Evolutionary conservation across 495 filamentous ascomycete genomes (phyloP), one percentile per base, ranked within the genome.

Genomic region (Penicillium lagena): DNA sequence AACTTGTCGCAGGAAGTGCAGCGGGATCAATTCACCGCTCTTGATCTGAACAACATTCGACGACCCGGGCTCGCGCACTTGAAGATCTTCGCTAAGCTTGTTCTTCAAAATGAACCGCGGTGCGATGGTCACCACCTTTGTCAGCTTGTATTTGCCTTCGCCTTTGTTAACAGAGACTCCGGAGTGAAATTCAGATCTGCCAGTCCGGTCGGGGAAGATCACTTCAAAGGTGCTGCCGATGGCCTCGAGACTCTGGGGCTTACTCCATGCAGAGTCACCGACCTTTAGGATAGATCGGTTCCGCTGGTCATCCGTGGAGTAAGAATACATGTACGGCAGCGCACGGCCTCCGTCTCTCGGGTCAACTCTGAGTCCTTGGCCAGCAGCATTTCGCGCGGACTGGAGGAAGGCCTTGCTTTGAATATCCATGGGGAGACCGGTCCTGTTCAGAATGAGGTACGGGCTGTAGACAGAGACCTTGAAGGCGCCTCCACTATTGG

Each of bases 191-290:
- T 97, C 91, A 3, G 82, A 78, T 44, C 84, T 82, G 27, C 76
- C 83, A 14, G 70, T 71, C 6, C 75, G 50, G 7, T 90, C 87
- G 10, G 86, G 84, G 35, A 98, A 76, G 29, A 89, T 77, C 12
- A 94, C 85, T 50, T 95, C 89, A 27, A 85, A 80, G 6, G 83
- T 87, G 60, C 90, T 96, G 37, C 93, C 93, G 46, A 98, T 91
- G n/a, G 93, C 93, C 56, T 98, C 93, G 56, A 98, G 93, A 76
- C 87, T 95, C 63, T 96, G 91, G 2, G 94, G 90, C 61, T 87
- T 95, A 66, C 91, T 96, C 94, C 93, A 97, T 17, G 78, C 75
- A 7, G 93, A 96, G 33, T 95, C 86, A 28, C 84, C 87, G 37
- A 95, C 78, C 66, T 84, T 95, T 37, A 98, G 59, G 14, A 90